Evolutionary conservation across 1,139 yeast genomes (phyloP).

Genomic region (Hansenula sp.): DNA sequence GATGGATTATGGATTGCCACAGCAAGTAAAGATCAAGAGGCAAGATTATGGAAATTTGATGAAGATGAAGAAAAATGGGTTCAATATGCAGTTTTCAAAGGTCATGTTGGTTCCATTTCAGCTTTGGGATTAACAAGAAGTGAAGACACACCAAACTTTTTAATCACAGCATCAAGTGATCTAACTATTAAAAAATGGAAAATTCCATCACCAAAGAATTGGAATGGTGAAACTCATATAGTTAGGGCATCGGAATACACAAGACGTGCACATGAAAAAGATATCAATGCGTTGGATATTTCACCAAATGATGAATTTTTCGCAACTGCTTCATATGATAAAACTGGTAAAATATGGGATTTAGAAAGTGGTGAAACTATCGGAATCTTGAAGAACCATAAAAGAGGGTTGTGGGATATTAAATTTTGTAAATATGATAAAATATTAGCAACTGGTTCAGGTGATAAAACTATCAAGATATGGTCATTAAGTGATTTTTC

Average conservation of each 20-base stretch:
- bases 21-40: constrained; percentile 88
- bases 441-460: constrained; percentile 72
- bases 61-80: constrained; percentile 39
- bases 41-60: constrained; percentile 74
- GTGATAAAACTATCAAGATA: constrained; percentile 84
- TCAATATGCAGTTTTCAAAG: constrained; percentile 61
- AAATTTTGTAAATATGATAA: constrained; percentile 79
- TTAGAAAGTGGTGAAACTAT: constrained; percentile 75
- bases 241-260: constrained; percentile 69
- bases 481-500: constrained; percentile 83
- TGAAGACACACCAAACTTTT: constrained; percentile 59
- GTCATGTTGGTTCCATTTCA: constrained; percentile 86
- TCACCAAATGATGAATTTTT: constrained; percentile 85
- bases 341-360: constrained; percentile 88
- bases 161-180: constrained; percentile 86
- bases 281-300: constrained; percentile 82
- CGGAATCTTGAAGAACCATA: constrained; percentile 85
- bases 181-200: constrained; percentile 89
- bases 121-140: constrained; percentile 75
- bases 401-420: constrained; percentile 92
- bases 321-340: constrained; percentile 96
- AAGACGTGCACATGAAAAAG: constrained; percentile 95
- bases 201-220: constrained; percentile 43
- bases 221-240: constrained; percentile 23
- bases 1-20: constrained; percentile 91